These are phyloP conservation scores for Lophiotrema nucula DNA, from an alignment of 495 filamentous ascomycete genomes.

Conservation along the genomic window DNA sequence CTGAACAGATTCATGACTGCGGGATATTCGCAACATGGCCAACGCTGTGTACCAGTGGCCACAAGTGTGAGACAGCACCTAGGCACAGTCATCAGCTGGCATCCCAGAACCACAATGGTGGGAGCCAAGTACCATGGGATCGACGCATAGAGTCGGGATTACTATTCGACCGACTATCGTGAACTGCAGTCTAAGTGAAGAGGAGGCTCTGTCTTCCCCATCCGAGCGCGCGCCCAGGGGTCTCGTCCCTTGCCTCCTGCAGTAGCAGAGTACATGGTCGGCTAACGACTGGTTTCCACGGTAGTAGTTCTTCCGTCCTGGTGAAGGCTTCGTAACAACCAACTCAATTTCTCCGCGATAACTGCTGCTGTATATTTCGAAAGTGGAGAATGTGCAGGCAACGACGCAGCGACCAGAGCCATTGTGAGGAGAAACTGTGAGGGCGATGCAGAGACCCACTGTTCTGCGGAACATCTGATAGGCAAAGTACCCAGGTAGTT, in stretches of 20 bases:
- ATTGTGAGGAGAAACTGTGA: neutral
- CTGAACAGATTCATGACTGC: slow-evolving; percentile 12
- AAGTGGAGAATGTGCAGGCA: neutral
- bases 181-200: slow-evolving; percentile 3
- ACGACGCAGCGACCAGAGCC: neutral
- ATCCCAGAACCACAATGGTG: slow-evolving; percentile 26
- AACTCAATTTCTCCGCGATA: no score
- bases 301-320: neutral
- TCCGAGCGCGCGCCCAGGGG: slow-evolving; percentile 22
- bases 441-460: slow-evolving; percentile 7
- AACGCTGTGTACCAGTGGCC: neutral
- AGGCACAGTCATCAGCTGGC: slow-evolving; percentile 26
- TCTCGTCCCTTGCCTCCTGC: slow-evolving; percentile 13
- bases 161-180: slow-evolving; percentile 9
- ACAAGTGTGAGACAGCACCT: slow-evolving; percentile 10
- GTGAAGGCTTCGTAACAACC: no score
- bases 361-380: neutral
- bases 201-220: slow-evolving; percentile 34
- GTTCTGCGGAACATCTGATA: slow-evolving; percentile 21
- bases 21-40: neutral
- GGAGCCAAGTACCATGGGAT: slow-evolving; percentile 22
- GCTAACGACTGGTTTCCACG: neutral
- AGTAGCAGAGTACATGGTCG: neutral
- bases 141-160: slow-evolving; percentile 21
- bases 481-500: neutral